Percentiles rank a stretch among this genome's conserved stretches.
Evolutionary conservation across 768 basidiomycete species (phyloP).

Genomic region (Rhizopogon vinicolor): DNA sequence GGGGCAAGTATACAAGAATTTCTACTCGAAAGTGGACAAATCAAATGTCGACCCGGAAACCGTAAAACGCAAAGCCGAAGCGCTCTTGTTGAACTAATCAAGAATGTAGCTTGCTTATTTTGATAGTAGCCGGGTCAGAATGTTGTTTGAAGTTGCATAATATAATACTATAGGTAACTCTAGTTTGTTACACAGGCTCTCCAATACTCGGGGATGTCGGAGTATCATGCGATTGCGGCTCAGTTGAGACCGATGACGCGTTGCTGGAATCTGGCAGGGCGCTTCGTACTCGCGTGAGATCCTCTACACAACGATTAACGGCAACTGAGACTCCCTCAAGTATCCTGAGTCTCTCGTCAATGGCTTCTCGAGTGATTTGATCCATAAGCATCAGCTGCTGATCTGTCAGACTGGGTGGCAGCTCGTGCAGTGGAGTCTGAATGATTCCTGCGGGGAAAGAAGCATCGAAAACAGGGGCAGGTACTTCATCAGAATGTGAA

Average conservation of each 20-base stretch:
- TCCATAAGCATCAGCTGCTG: constrained; percentile 67
- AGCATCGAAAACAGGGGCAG: background rate
- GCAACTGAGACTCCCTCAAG: constrained; percentile 74
- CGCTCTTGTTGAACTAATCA: constrained; percentile 24
- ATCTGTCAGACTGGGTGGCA: constrained; percentile 38
- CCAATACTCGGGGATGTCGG: background rate
- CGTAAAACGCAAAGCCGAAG: constrained; percentile 49
- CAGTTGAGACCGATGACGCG: background rate
- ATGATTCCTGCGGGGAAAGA: background rate
- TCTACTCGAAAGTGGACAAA: constrained; percentile 60
- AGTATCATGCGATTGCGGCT: background rate
- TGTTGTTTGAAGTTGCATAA: background rate
- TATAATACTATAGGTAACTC: background rate
- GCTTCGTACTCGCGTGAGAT: constrained; percentile 72
- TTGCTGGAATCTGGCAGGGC: constrained; percentile 45
- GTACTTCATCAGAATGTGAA: background rate
- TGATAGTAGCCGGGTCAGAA: background rate
- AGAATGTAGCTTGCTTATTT: background rate
- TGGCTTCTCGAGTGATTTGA: constrained; percentile 66
- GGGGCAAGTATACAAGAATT: constrained; percentile 55
- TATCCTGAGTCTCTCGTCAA: constrained; percentile 78
- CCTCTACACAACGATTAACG: constrained; percentile 72
- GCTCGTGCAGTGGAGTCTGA: background rate
- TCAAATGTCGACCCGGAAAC: constrained; percentile 50
- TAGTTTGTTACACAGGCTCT: background rate